Conservation (phyloP, 1,284 basidiomycete genomes). For the Trichosporon ovoides region DNA sequence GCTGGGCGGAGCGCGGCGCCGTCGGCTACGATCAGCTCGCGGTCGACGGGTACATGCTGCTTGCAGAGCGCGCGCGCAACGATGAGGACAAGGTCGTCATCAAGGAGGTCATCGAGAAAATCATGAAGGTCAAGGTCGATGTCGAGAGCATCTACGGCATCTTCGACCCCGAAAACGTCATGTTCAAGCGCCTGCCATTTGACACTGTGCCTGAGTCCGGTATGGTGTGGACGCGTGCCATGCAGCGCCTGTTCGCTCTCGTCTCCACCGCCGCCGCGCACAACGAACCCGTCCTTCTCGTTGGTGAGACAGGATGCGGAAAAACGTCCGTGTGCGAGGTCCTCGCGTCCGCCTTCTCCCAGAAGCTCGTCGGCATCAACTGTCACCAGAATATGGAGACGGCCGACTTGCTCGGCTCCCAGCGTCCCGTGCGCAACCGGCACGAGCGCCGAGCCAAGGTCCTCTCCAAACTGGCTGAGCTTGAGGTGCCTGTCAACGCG, state of each 20-base stretch:
- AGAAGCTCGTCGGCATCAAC: conserved; percentile 71
- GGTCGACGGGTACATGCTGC: conserved; percentile 94
- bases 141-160: conserved; percentile 64
- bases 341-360: conserved; percentile 64
- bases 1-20: conserved; percentile 89
- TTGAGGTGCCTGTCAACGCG: conserved; percentile 23
- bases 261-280: conserved; percentile 76
- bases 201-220: conserved; percentile 31
- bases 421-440: conserved; percentile 87
- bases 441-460: conserved; percentile 47
- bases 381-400: conserved; percentile 99
- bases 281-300: conserved; percentile 94
- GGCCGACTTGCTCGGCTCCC: conserved; percentile 89
- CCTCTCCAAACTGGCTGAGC: conserved; percentile 38
- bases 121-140: conserved; percentile 85
- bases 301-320: conserved; percentile 95
- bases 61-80: conserved; percentile 83
- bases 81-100: conserved; percentile 82
- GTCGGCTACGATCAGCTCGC: conserved; percentile 88
- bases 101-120: conserved; percentile 82
- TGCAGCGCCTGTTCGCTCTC: conserved; percentile 83
- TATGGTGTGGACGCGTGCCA: conserved; percentile 86
- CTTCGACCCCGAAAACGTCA: conserved; percentile 51
- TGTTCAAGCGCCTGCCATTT: conserved; percentile 34
- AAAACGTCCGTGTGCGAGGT: conserved; percentile 97